Evolutionary conservation across 1,139 yeast genomes (phyloP).

Genomic region (Suhomyces terraborum): DNA sequence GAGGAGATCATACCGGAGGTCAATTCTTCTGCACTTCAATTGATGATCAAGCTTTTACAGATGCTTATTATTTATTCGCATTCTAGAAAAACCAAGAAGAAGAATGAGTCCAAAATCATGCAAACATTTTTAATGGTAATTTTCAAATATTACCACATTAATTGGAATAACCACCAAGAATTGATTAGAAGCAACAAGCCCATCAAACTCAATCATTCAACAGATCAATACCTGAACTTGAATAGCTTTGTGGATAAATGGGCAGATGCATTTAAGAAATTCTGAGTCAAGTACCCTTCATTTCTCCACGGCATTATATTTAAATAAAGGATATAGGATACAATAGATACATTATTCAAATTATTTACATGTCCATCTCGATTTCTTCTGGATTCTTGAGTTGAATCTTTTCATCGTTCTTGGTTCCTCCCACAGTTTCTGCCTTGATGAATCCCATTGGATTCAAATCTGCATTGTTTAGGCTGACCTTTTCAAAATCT

Average conservation of each 20-base stretch:
- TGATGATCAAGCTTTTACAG: constrained; percentile 37
- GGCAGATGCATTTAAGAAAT: constrained; percentile 30
- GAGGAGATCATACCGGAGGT: constrained; percentile 13
- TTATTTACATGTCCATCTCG: constrained; percentile 51
- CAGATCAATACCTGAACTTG: constrained; percentile 37
- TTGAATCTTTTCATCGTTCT: constrained; percentile 6
- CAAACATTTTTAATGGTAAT: constrained; percentile 40
- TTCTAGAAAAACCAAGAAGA: constrained; percentile 35
- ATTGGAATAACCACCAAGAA: constrained; percentile 43
- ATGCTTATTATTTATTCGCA: constrained; percentile 40
- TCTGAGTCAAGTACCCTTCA: constrained; percentile 8
- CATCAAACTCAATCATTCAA: constrained; percentile 40
- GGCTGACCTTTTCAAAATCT: constrained; percentile 38
- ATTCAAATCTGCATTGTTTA: constrained; percentile 31
- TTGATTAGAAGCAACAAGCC: constrained; percentile 38
- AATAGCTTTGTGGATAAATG: constrained; percentile 44
- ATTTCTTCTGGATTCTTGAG: constrained; percentile 64
- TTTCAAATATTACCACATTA: constrained; percentile 45
- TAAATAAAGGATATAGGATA: constrained; percentile 5
- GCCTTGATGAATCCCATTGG: constrained; percentile 62
- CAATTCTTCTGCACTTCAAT: constrained; percentile 32
- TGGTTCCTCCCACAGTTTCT: constrained; percentile 21
- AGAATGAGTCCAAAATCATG: constrained; percentile 34
- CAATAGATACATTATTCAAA: constrained; percentile 1
- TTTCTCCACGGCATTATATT: constrained; percentile 4